A percentile compares a stretch with the other conserved stretches of the same genome.
Conservation (phyloP, 306 rosid species). For the Oxytropis ochrocephala region DNA sequence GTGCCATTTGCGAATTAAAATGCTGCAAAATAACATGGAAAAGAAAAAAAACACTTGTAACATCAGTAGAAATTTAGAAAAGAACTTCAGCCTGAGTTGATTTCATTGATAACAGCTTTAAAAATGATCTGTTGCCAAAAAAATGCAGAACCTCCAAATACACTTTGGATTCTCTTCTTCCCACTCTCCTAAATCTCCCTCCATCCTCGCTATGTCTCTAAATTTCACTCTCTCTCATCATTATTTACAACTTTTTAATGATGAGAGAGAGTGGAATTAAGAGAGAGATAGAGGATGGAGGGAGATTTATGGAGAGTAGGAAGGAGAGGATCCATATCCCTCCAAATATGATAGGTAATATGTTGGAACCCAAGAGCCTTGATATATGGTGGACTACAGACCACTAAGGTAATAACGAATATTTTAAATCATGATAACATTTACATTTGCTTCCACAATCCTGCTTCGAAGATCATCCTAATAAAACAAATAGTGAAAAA, state of each 20-base stretch:
- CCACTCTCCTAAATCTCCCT: no score
- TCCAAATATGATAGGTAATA: no score
- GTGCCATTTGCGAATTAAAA: conserved; percentile 66
- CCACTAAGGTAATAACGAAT: background rate
- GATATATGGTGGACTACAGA: background rate
- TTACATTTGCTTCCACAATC: conserved; percentile 1
- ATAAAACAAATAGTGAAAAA: background rate
- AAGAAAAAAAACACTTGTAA: background rate
- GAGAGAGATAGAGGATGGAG: no score
- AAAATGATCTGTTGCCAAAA: background rate
- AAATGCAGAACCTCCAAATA: background rate
- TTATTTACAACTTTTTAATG: no score
- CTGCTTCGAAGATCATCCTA: background rate
- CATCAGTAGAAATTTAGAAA: background rate
- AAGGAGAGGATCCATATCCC: no score
- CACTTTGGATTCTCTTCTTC: no score
- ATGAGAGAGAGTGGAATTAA: no score
- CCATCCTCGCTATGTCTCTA: no score
- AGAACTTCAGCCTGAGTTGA: background rate
- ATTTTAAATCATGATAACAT: background rate
- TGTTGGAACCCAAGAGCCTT: background rate
- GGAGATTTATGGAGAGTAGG: no score
- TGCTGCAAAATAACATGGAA: conserved; percentile 42
- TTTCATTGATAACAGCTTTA: background rate
- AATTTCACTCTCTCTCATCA: no score